Evolutionary conservation across 1,139 yeast genomes (phyloP).

Genomic region (Taphrina sp.): DNA sequence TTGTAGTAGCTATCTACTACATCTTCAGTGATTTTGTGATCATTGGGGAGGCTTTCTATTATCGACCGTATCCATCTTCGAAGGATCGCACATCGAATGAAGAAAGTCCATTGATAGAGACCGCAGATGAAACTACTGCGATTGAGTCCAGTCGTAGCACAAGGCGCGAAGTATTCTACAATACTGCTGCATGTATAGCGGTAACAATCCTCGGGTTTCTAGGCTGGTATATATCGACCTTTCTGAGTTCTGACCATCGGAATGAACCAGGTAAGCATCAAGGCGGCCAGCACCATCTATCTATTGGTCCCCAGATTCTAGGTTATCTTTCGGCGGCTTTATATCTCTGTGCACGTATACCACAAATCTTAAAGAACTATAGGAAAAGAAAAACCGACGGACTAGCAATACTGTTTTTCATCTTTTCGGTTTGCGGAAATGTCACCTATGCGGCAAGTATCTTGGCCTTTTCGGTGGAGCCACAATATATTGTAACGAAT

Average conservation of each 20-base stretch:
- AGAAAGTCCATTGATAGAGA: conserved; percentile 5
- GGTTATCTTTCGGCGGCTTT: conserved; percentile 70
- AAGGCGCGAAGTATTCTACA: conserved; percentile 1
- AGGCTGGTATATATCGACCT: conserved; percentile 35
- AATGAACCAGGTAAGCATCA: conserved; percentile 29
- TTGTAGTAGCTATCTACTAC: conserved; percentile 79
- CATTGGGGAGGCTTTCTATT: conserved; percentile 60
- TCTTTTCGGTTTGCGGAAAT: conserved; percentile 76
- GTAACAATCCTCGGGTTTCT: conserved; percentile 11
- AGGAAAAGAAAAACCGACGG: conserved; percentile 65
- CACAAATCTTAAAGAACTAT: conserved; percentile 73
- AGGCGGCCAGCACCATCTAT: conserved; percentile 39
- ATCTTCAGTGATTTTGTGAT: conserved; percentile 78
- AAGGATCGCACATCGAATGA: not conserved
- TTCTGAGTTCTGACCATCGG: not conserved
- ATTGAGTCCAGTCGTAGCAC: not conserved
- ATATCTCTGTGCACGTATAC: conserved; percentile 74
- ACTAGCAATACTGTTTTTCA: conserved; percentile 67
- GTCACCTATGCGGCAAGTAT: conserved; percentile 75
- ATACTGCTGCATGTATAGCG: conserved; percentile 6
- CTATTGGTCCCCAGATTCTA: conserved; percentile 57
- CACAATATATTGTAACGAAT: conserved; percentile 4
- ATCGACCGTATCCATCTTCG: conserved; percentile 36
- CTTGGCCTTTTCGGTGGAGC: conserved; percentile 41
- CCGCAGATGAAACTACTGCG: not conserved